These are phyloP conservation scores for Fusarium armeniacum DNA, from an alignment of 2,329 filamentous ascomycete genomes.

Conservation along the genomic window DNA sequence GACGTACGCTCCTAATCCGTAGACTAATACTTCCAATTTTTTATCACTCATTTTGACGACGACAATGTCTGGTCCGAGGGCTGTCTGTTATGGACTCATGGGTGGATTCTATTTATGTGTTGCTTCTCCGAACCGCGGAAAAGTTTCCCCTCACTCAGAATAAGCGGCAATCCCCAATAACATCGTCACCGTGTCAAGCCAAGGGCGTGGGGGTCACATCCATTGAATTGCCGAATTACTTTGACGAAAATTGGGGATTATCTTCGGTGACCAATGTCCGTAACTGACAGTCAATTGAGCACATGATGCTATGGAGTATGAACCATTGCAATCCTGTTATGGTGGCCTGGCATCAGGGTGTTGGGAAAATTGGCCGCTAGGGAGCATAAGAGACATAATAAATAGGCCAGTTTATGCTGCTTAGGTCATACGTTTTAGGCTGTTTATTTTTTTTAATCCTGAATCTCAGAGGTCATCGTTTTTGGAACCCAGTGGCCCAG, in stretches of 20 bases:
- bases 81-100: too few relatives aligned
- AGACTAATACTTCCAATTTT: constrained; percentile 59
- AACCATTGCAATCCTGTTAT: not conserved
- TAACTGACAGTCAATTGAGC: not conserved
- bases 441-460: too few relatives aligned
- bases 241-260: not conserved
- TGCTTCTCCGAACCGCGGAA: constrained; percentile 5
- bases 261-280: not conserved
- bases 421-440: too few relatives aligned
- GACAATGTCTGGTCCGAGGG: not conserved
- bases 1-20: constrained; percentile 68
- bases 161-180: not conserved
- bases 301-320: not conserved
- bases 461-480: too few relatives aligned
- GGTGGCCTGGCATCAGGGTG: too few relatives aligned
- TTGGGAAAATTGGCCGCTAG: too few relatives aligned
- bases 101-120: not conserved
- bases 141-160: constrained; percentile 11
- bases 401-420: too few relatives aligned
- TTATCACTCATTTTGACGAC: constrained; percentile 51
- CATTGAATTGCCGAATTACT: not conserved
- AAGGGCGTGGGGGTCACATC: constrained; percentile 6
- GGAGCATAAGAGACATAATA: too few relatives aligned
- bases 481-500: too few relatives aligned
- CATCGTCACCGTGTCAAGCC: not conserved